A percentile compares a stretch with the other conserved stretches of the same genome.
Conservation (phyloP, 768 basidiomycete species). For the Lactifluus hygrophoroides region DNA sequence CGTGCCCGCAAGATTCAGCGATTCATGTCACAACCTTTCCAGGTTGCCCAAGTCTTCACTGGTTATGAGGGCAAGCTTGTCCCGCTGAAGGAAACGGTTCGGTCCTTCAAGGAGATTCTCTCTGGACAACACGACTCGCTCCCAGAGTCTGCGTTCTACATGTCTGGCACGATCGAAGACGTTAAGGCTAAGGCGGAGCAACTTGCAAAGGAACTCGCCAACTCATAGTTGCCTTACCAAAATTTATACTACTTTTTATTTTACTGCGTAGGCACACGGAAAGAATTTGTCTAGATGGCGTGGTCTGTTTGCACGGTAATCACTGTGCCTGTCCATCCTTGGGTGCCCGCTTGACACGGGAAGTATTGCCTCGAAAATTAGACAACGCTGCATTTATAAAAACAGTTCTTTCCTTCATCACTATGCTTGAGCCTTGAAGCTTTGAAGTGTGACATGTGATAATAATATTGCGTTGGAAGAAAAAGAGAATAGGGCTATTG, state of each 20-base stretch:
- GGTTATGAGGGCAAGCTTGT: slow-evolving; percentile 98
- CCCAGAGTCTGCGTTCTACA: slow-evolving; percentile 98
- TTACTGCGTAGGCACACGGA: background rate
- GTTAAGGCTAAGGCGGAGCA: slow-evolving; percentile 97
- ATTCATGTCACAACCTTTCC: slow-evolving; percentile 99
- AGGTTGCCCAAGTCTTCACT: slow-evolving; percentile 99
- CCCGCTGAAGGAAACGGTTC: slow-evolving; percentile 89
- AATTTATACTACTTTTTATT: slow-evolving; percentile 2
- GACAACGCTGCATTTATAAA: slow-evolving; percentile 6
- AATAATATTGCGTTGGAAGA: background rate
- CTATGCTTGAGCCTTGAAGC: background rate
- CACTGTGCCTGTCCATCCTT: background rate
- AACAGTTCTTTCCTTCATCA: background rate
- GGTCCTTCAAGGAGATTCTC: slow-evolving; percentile 98
- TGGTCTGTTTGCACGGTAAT: background rate
- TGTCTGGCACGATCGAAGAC: slow-evolving; percentile 96
- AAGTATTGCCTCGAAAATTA: background rate
- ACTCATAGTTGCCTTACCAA: slow-evolving; percentile 26
- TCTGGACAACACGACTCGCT: slow-evolving; percentile 79
- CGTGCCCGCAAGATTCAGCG: slow-evolving; percentile 97
- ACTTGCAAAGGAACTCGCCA: slow-evolving; percentile 86
- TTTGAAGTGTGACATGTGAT: background rate
- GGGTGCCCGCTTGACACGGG: background rate
- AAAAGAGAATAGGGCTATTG: no score
- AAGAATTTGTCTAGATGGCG: slow-evolving; percentile 3